Base-by-base conservation (phyloP, 2,329 filamentous ascomycete species). In the Hymenoscyphus occultus region DNA sequence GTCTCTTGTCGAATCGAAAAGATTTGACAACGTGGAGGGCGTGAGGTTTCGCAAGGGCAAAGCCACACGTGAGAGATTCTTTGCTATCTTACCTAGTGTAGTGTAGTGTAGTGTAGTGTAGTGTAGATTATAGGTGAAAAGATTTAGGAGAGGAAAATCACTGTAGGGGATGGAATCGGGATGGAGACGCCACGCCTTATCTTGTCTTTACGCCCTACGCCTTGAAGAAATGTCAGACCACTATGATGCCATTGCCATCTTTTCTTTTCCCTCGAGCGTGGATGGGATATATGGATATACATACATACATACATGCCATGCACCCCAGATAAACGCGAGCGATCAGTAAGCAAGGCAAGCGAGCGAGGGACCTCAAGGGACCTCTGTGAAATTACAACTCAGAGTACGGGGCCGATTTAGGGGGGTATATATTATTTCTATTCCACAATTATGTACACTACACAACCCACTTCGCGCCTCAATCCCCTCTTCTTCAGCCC, bases 191-290 rank as follows among this genome's bases (percentile, higher is more conserved):
- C 28, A 28, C 28, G 28, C 28, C 3, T 28, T 28, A 2, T 28
- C 28, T 28, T 28, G 28, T 28, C 28, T 28, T 39, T 22, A 60
- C 59, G 12, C 48, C n/a, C 19, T 42, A 39, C 59, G 22, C 9
- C 39, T n/a, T 51, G 16, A 14, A 13, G 28, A 60, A 48, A 60
- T n/a, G n/a, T 56, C 60, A 61, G 60, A 31, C 60, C 60, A 56
- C 28, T 61, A 61, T 61, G 60, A 61, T 54, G 28, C 22, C 54
- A 56, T 35, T 28, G 12, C 54, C n/a, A 12, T 35, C 45, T 51
- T 19, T 51, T 19, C 45, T 19, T 28, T 28, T 28, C 28, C 28
- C 28, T 3, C 28, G 3, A 28, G 28, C 28, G 28, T 28, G 28
- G 28, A 28, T 28, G 28, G 28, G 28, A 28, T 28, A 28, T 28